Base-by-base conservation (phyloP, 2,329 filamentous ascomycete species). In the Pyrenophora seminiperda region DNA sequence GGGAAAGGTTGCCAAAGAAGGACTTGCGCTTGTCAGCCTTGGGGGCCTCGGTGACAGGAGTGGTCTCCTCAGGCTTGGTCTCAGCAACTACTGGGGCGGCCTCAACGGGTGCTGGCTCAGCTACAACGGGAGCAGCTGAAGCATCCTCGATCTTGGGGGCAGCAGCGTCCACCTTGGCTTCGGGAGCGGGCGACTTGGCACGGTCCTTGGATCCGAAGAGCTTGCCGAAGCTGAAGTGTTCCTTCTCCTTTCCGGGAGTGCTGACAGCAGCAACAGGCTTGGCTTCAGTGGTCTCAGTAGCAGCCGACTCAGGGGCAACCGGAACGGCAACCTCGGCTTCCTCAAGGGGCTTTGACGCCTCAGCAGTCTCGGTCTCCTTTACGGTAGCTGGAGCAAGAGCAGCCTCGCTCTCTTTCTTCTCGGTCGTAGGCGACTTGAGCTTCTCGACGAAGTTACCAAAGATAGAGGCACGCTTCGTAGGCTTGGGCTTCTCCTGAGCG, bases 11-110 rank as follows among this genome's bases (percentile, higher is more conserved):
- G 64, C 84, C 84, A 76, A 95, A 95, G 68, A 92, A 87, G 61
- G 89, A 93, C 77, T 86, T 84, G 75, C 91, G 89, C 89, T 95
- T 96, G 77, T 84, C 82, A 83, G 89, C 90, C 62, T 80, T 70
- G 38, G 75, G 73, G 56, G 80, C 73, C 60, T 61, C 58, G 9
- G 34, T 24, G 45, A 63, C 59, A 49, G 63, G 58, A 41, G 61
- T 56, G n/a, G 59, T 13, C 24, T 27, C 71, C 54, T 81, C 78
- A 30, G 73, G 71, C 57, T 68, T 74, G 61, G 73, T 54, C 63
- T 80, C 79, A 9, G 74, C 71, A 11, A 74, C 71, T 44, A 55
- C 55, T 17, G 61, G 57, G 17, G 63, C 65, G 37, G 47, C 65
- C 56, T 68, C 61, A 11, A 56, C 61, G 17, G 63, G 7, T 13